phyloP scores from a whole-genome alignment of 2,329 filamentous ascomycete species.

The Clarireedia sp. region DNA sequence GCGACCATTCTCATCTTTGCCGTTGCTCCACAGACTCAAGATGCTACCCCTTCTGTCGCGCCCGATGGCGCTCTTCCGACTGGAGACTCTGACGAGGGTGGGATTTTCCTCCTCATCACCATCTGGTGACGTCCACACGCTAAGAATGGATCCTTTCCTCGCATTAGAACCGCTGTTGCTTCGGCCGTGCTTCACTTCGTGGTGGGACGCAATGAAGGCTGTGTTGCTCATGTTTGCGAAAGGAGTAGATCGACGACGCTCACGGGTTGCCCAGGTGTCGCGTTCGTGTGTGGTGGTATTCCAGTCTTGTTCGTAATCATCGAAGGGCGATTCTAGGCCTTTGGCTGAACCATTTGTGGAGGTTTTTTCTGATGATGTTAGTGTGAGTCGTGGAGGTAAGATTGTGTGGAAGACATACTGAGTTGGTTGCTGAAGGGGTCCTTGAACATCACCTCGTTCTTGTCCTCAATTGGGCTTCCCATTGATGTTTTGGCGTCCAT shows the following conservation, averaged over 20 bases:
- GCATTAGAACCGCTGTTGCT: not conserved
- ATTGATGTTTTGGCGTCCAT: not conserved
- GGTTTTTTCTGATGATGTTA: not conserved
- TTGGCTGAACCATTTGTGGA: not conserved
- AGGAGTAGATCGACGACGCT: conserved; percentile 3
- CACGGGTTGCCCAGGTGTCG: not conserved
- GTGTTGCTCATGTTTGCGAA: conserved; percentile 2
- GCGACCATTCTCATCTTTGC: conserved; percentile 6
- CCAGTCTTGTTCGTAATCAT: conserved; percentile 10
- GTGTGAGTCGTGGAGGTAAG: not conserved
- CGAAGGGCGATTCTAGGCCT: conserved; percentile 2
- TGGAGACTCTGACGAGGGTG: not conserved
- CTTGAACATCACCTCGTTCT: not conserved
- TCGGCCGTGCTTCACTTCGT: not conserved
- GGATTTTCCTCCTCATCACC: conserved; percentile 3
- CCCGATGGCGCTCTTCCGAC: not conserved
- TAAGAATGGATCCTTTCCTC: conserved; percentile 1
- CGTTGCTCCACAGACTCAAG: not conserved
- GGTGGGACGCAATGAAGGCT: conserved; percentile 1
- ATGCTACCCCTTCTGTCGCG: not conserved
- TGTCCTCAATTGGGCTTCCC: not conserved
- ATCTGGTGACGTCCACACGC: not conserved
- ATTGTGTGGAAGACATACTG: not conserved
- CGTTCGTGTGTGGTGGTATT: not conserved
- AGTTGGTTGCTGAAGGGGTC: not conserved